A percentile compares a stretch with the other conserved stretches of the same genome.
Conservation (phyloP, 345 rosid species). For the Boechera retrofracta region DNA sequence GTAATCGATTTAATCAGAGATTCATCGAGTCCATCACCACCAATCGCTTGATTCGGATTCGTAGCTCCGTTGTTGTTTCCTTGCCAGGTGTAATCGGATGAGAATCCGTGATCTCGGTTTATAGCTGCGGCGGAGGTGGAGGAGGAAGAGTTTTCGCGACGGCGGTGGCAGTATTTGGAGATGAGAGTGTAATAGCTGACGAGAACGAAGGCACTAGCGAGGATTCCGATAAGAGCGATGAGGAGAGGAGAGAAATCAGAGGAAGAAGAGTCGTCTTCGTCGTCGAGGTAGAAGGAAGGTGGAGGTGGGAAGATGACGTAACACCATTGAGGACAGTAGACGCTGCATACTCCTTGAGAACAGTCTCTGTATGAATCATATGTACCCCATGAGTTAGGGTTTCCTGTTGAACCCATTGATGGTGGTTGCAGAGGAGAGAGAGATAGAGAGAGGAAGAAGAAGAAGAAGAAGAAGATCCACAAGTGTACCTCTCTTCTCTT, state of each 20-base stretch:
- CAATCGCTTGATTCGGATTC: not conserved
- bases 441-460: slow-evolving; percentile 16
- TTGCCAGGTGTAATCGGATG: slow-evolving; percentile 29
- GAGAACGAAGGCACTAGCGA: slow-evolving; percentile 81
- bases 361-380: slow-evolving; percentile 69
- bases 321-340: slow-evolving; percentile 91
- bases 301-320: slow-evolving; percentile 86
- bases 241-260: slow-evolving; percentile 73
- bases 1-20: slow-evolving; percentile 62
- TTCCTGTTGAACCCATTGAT: slow-evolving; percentile 45
- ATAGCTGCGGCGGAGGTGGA: slow-evolving; percentile 7
- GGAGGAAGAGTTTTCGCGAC: slow-evolving; percentile 38
- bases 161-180: slow-evolving; percentile 64
- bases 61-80: not conserved
- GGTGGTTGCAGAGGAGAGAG: not conserved
- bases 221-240: slow-evolving; percentile 73
- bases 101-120: not conserved
- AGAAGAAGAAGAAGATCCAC: not conserved
- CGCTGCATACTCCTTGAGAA: slow-evolving; percentile 76
- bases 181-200: slow-evolving; percentile 71
- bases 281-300: slow-evolving; percentile 63
- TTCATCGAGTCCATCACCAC: slow-evolving; percentile 78
- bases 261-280: slow-evolving; percentile 53
- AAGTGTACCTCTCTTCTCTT: slow-evolving; percentile 29
- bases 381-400: slow-evolving; percentile 43